A percentile compares a stretch with the other conserved stretches of the same genome.
These are phyloP conservation scores for Sugiyamaella japonica DNA, from an alignment of 1,139 yeast genomes.

Conservation along the genomic window DNA sequence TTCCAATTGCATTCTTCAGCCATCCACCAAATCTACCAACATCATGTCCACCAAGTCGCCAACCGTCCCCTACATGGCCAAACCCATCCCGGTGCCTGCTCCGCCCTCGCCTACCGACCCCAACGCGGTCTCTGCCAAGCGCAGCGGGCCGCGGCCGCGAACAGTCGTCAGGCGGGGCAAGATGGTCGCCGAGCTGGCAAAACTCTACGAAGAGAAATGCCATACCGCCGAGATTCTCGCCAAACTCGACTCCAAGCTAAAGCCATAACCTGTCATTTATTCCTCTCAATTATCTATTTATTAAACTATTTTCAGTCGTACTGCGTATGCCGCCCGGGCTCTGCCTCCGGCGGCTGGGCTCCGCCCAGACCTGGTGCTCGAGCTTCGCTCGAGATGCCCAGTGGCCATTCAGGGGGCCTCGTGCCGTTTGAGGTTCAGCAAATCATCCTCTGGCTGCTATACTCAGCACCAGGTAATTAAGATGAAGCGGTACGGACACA, in stretches of 20 bases:
- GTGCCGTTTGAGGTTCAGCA: too few relatives aligned
- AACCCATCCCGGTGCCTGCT: conserved; percentile 10
- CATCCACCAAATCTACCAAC: conserved; percentile 6
- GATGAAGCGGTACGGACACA: too few relatives aligned
- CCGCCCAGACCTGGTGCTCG: conserved; percentile 7
- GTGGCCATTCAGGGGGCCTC: too few relatives aligned
- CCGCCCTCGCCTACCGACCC: conserved; percentile 10
- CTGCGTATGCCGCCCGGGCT: neutral
- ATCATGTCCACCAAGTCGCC: conserved; percentile 9
- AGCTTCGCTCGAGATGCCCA: neutral
- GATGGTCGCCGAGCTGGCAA: conserved; percentile 40
- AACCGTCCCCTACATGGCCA: conserved; percentile 7
- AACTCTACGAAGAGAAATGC: conserved; percentile 37
- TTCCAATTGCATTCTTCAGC: neutral
- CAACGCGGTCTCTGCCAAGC: neutral
- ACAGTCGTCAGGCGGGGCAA: conserved; percentile 34
- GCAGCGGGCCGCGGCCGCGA: conserved; percentile 23
- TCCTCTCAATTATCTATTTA: neutral
- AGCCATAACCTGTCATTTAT: too few relatives aligned
- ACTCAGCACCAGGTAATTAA: too few relatives aligned
- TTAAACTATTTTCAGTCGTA: neutral
- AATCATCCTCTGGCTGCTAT: too few relatives aligned
- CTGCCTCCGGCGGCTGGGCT: conserved; percentile 13
- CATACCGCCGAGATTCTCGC: conserved; percentile 31
- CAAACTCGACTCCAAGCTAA: conserved; percentile 19